These are phyloP conservation scores for Dioscorea alata DNA, from an alignment of 106 monocot species.

Conservation along the genomic window DNA sequence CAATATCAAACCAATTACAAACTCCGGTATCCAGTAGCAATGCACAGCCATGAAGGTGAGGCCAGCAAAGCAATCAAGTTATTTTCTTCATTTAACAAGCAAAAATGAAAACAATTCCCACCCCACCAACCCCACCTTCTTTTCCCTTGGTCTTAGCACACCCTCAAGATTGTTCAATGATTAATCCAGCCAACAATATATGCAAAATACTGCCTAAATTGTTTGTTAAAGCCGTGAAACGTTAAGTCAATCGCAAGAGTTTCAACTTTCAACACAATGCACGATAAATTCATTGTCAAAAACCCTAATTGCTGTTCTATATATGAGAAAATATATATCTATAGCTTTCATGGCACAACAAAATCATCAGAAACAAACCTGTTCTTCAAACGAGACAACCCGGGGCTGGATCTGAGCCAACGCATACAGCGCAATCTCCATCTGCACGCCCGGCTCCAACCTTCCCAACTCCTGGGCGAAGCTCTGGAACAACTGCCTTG, in stretches of 20 bases:
- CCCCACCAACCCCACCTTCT: background rate
- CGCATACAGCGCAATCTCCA: conserved; percentile 88
- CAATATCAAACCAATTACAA: background rate
- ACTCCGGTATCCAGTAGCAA: background rate
- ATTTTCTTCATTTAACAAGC: background rate
- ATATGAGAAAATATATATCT: too few relatives aligned
- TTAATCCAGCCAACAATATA: too few relatives aligned
- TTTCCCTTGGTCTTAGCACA: too few relatives aligned
- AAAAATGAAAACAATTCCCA: background rate
- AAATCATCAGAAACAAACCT: conserved; percentile 34
- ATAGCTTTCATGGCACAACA: background rate
- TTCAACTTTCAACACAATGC: too few relatives aligned
- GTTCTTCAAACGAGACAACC: conserved; percentile 96
- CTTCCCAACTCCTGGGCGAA: conserved; percentile 83
- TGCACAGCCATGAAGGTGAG: background rate
- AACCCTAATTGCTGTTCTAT: too few relatives aligned
- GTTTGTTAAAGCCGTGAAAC: background rate
- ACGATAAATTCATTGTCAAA: too few relatives aligned
- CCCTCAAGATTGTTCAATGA: too few relatives aligned
- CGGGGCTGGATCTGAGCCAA: conserved; percentile 80
- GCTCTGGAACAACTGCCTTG: conserved; percentile 83
- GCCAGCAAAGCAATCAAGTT: background rate
- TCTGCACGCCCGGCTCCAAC: conserved; percentile 59
- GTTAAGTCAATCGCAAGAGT: background rate
- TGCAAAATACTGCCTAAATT: too few relatives aligned